Base-by-base conservation (phyloP, 2,329 filamentous ascomycete genomes). In the Verruconis gallopava region DNA sequence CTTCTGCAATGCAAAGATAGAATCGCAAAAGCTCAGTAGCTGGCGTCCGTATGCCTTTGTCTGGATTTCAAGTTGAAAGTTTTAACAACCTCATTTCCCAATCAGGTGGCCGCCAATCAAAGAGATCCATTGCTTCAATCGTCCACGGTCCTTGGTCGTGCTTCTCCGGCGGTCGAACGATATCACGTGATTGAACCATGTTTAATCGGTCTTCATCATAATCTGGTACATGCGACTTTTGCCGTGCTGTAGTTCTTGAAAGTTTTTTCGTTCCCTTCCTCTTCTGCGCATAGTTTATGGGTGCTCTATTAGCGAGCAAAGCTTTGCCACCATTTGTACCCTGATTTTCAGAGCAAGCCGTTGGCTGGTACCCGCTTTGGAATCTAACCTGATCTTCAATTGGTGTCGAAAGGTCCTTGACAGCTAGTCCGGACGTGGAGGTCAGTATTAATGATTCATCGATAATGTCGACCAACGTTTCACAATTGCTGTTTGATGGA, bases 101-200 rank as follows among this genome's bases (percentile, higher is more conserved):
- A 5, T 53, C 55, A 13, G 55, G 62, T 25, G 77, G 79, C 37
- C 73, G 66, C 52, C 68, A 74, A 51, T 73, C 75, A 47, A 84
- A 71, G 37, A 84, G 53, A 54, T 84, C 79, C 48, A 73, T 67
- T 1, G 79, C 78, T 53, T 83, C 79, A 18, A 67, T 70, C 49
- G 77, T 82, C 79, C 79, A 84, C 0, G 79, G 73, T 2, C 78
- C 78, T 13, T 72, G 63, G 49, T 71, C 73, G 3, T 13, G 15
- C 21, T 30, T 34, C 6, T 28, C 20, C 21, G 20, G 19, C 19
- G 45, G 38, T 37, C 19, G 41, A n/a, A 43, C 34, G 25, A 18
- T 20, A 19, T 9, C 25, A 22, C 18, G 32, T 33, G 35, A 22
- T 18, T n/a, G 30, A 5, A 35, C 21, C 17, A 17, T 17, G 9